These are phyloP conservation scores for Glomus cerebriforme DNA, from an alignment of 192 early-diverging fungal species.

Conservation along the genomic window DNA sequence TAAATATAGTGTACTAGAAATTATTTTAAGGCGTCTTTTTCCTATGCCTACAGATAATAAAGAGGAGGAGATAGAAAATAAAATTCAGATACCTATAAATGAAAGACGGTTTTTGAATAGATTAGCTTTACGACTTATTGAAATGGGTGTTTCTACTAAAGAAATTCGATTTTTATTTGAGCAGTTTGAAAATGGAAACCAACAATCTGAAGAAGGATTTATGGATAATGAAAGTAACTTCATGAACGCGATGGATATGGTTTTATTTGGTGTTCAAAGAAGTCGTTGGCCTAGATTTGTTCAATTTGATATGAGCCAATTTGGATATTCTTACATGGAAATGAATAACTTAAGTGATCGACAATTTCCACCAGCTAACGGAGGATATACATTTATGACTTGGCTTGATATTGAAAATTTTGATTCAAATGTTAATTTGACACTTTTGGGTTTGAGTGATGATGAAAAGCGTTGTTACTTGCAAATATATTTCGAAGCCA, in stretches of 20 bases:
- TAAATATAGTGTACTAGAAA: constrained; percentile 50
- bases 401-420: constrained; percentile 66
- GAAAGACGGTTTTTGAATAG: constrained; percentile 43
- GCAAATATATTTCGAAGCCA: constrained; percentile 48
- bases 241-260: constrained; percentile 48
- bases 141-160: constrained; percentile 55
- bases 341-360: constrained; percentile 44
- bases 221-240: constrained; percentile 36
- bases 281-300: constrained; percentile 65
- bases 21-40: constrained; percentile 41
- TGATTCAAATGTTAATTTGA: constrained; percentile 46
- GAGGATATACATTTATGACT: constrained; percentile 60
- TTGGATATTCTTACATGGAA: constrained; percentile 44
- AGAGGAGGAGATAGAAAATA: background rate
- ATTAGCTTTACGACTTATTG: constrained; percentile 54
- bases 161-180: constrained; percentile 62
- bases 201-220: constrained; percentile 41
- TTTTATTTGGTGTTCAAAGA: constrained; percentile 52
- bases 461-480: constrained; percentile 49
- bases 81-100: constrained; percentile 4
- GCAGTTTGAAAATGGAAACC: constrained; percentile 43
- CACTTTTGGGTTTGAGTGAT: constrained; percentile 52
- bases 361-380: constrained; percentile 56
- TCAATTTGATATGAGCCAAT: constrained; percentile 53
- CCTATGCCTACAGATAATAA: constrained; percentile 29